Conservation (phyloP, 495 filamentous ascomycete species). For the Tuber umbilicatum region DNA sequence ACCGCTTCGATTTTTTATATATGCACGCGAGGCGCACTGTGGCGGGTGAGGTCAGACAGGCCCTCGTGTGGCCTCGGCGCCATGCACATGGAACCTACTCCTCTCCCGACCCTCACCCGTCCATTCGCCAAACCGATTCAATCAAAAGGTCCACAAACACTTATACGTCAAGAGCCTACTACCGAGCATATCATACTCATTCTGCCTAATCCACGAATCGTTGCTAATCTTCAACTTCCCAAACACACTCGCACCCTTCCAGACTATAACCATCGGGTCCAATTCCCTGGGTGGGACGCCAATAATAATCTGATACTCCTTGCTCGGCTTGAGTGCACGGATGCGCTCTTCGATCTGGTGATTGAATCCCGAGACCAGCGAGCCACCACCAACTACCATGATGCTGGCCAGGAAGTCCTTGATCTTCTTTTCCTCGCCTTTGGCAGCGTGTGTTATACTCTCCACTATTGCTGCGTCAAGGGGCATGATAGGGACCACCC, state of each 20-base stretch:
- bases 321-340: slow-evolving; percentile 53
- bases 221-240: slow-evolving; percentile 79
- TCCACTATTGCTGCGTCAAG: slow-evolving; percentile 86
- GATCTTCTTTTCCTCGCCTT: slow-evolving; percentile 83
- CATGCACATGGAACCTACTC: neutral
- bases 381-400: slow-evolving; percentile 90
- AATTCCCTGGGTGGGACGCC: slow-evolving; percentile 82
- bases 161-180: slow-evolving; percentile 74
- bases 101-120: neutral
- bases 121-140: neutral
- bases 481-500: slow-evolving; percentile 70
- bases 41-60: neutral
- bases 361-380: slow-evolving; percentile 68
- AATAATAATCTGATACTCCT: slow-evolving; percentile 57
- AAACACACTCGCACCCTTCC: slow-evolving; percentile 97
- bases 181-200: slow-evolving; percentile 85
- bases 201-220: slow-evolving; percentile 83
- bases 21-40: neutral
- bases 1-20: neutral
- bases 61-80: neutral
- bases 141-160: slow-evolving; percentile 66
- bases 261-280: slow-evolving; percentile 88
- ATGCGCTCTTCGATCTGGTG: slow-evolving; percentile 74
- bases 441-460: slow-evolving; percentile 76
- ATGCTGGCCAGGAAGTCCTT: slow-evolving; percentile 87